Conservation (phyloP, 2,329 filamentous ascomycete genomes). For the Cercospora berteroae region DNA sequence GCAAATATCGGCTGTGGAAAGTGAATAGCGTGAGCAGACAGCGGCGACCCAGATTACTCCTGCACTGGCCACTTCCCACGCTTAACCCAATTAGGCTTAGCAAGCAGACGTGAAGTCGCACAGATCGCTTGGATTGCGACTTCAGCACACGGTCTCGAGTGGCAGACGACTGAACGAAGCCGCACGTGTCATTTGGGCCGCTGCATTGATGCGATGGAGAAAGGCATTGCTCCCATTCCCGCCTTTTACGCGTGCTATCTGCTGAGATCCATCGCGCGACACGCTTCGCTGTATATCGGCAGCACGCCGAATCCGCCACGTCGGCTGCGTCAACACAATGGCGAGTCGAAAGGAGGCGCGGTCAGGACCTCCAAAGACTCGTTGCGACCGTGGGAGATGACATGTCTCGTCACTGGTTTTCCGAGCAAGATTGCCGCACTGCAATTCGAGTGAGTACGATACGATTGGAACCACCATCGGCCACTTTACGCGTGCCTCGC, state of each 20-base stretch:
- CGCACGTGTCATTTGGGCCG: neutral
- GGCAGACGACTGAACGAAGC: neutral
- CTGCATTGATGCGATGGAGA: slow-evolving; percentile 25
- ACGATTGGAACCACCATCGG: neutral
- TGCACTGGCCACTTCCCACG: neutral
- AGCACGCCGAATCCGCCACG: slow-evolving; percentile 86
- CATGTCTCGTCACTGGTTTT: slow-evolving; percentile 81
- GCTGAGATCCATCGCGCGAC: slow-evolving; percentile 74
- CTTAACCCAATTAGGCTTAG: neutral
- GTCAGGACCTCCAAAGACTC: slow-evolving; percentile 65
- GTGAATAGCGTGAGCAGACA: neutral
- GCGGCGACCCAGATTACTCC: neutral
- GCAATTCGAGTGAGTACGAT: slow-evolving; percentile 76
- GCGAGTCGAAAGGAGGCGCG: slow-evolving; percentile 75
- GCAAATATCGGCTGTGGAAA: neutral
- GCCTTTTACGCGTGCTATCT: slow-evolving; percentile 93
- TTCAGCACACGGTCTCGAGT: neutral
- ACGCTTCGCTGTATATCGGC: slow-evolving; percentile 77
- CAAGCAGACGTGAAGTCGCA: neutral
- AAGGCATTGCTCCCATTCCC: slow-evolving; percentile 59
- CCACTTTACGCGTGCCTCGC: neutral
- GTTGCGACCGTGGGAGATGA: slow-evolving; percentile 87
- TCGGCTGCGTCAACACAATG: slow-evolving; percentile 89
- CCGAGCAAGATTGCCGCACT: slow-evolving; percentile 81
- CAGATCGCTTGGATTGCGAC: neutral